These are phyloP conservation scores for Urtica urens DNA, from an alignment of 306 rosid genomes.

Conservation along the genomic window DNA sequence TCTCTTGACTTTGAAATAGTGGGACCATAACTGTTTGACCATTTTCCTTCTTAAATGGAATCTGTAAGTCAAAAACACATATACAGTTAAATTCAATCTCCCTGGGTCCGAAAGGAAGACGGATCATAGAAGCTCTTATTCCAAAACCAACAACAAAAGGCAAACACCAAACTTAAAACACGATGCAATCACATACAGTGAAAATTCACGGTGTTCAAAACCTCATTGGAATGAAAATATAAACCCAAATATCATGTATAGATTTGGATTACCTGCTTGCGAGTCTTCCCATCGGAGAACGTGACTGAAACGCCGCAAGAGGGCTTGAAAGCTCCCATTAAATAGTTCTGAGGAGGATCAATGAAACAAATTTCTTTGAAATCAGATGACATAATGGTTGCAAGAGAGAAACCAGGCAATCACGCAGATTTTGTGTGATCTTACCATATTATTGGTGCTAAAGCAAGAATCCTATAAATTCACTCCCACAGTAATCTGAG, in stretches of 20 bases:
- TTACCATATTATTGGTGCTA: slow-evolving; percentile 23
- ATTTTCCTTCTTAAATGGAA: slow-evolving; percentile 71
- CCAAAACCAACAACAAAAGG: neutral
- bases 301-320: slow-evolving; percentile 73
- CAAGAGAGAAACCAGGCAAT: neutral
- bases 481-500: slow-evolving; percentile 22
- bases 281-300: slow-evolving; percentile 74
- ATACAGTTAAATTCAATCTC: neutral
- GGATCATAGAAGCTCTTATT: neutral
- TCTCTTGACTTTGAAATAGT: slow-evolving; percentile 96
- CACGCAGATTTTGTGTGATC: neutral
- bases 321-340: slow-evolving; percentile 99
- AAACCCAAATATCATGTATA: neutral
- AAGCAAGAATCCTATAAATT: slow-evolving; percentile 4
- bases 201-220: neutral
- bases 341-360: slow-evolving; percentile 50
- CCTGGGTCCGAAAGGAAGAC: neutral
- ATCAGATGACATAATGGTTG: neutral
- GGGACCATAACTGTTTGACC: slow-evolving; percentile 82
- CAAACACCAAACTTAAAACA: neutral
- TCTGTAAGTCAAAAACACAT: slow-evolving; percentile 28
- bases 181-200: neutral
- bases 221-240: too few species aligned
- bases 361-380: neutral
- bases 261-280: slow-evolving; percentile 77